Base-by-base conservation (phyloP, 2,329 filamentous ascomycete species). In the Emmonsiellopsis sp. region DNA sequence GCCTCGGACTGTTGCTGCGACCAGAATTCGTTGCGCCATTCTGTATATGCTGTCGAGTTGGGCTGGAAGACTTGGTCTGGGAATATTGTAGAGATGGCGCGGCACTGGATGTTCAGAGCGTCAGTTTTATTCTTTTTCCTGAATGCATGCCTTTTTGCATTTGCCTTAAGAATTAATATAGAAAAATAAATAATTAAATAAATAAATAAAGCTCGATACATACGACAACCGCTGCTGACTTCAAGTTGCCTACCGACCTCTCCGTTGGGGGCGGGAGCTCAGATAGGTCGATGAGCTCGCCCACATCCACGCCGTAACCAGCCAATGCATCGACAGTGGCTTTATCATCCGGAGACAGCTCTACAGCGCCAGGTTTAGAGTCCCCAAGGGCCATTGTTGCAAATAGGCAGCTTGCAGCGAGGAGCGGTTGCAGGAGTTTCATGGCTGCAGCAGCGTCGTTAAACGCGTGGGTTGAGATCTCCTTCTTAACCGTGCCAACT, bases 1-100 rank as follows among this genome's bases (percentile, higher is more conserved):
- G 66, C 63, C 39, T 62, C 59, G 17, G 57, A 63, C 57, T 72
- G 69, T 55, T 72, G 68, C 14, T 61, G 57, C 2, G 68, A 68
- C 68, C 69, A 71, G 53, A 68, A 71, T 27, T 51, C 47, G 2
- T 37, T 45, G 3, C 54, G 57, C 51, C 55, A 60, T 32, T 37
- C 32, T 31, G 54, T 43, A 39, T 60, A 63, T 27, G 34, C 46
- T 7, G 44, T 5, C 6, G 49, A 45, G 34, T 49, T 44, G 10
- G 53, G 53, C 21, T 47, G 42, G 17, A 60, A 42, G 21, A 60
- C 56, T 21, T 56, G 49, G 27, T 37, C 53, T 10, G 56, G 55
- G 40, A 51, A 60, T 6, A 55, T 48, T 39, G 2, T 11, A 14
- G 31, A 57, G 13, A 60, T 32, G 21, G 56, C 48, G 40, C 45